A percentile compares a stretch with the other conserved stretches of the same genome.
phyloP scores from a whole-genome alignment of 1,139 yeast genomes.

The Yamadazyma diospyri region DNA sequence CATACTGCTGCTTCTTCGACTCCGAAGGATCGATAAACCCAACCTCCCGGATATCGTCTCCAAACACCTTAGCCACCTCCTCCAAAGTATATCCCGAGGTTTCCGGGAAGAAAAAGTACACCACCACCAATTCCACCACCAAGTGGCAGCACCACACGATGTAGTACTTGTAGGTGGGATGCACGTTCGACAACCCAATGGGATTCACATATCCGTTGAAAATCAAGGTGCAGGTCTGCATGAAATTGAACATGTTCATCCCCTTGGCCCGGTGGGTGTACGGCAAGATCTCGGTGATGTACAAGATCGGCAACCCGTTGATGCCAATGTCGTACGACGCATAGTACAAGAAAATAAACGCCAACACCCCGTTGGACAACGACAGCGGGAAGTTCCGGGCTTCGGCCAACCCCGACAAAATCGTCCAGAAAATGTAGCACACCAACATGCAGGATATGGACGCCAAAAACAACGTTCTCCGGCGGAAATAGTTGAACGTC shows the following conservation, averaged over 20 bases:
- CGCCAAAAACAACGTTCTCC: slow-evolving; percentile 45
- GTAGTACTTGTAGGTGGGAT: slow-evolving; percentile 51
- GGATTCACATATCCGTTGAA: slow-evolving; percentile 50
- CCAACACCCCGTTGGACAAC: slow-evolving; percentile 43
- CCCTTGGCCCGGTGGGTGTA: slow-evolving; percentile 46
- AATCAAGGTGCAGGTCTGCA: slow-evolving; percentile 21
- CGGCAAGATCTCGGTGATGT: slow-evolving; percentile 43
- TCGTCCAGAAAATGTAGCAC: slow-evolving; percentile 38
- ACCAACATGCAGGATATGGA: slow-evolving; percentile 35
- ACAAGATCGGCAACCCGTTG: slow-evolving; percentile 38
- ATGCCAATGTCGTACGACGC: slow-evolving; percentile 35
- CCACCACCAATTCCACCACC: slow-evolving; percentile 33
- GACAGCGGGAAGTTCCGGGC: slow-evolving; percentile 32
- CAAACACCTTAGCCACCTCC: slow-evolving; percentile 49
- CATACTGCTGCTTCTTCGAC: slow-evolving; percentile 7
- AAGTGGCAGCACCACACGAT: slow-evolving; percentile 47
- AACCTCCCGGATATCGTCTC: slow-evolving; percentile 26
- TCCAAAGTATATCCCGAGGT: slow-evolving; percentile 53
- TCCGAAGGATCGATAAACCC: slow-evolving; percentile 2
- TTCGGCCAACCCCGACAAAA: slow-evolving; percentile 32
- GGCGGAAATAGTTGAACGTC: slow-evolving; percentile 28
- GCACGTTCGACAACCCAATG: slow-evolving; percentile 54
- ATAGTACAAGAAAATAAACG: slow-evolving; percentile 43
- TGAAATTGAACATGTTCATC: slow-evolving; percentile 28
- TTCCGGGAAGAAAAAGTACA: slow-evolving; percentile 45